phyloP scores from a whole-genome alignment of 192 early-diverging fungal species.

The Anaeromyces robustus region DNA sequence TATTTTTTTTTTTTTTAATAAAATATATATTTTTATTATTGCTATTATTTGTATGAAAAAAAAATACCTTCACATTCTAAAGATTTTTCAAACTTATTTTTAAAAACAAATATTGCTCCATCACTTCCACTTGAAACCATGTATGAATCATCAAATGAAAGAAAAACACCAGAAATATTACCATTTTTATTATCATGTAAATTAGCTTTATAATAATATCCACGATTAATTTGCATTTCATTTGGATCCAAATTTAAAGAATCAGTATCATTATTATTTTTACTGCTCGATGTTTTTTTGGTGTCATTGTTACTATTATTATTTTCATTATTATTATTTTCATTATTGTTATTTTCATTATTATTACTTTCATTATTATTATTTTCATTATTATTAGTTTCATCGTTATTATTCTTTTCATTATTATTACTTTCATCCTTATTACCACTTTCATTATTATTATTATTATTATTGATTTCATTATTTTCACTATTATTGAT shows the following conservation, averaged over 20 bases:
- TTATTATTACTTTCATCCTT: too few species aligned
- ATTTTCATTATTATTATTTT: neutral
- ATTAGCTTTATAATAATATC: conserved; percentile 35
- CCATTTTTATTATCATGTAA: conserved; percentile 26
- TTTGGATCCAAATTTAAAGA: neutral
- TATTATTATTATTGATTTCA: too few species aligned
- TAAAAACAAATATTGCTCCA: conserved; percentile 34
- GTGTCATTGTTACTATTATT: neutral
- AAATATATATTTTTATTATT: too few species aligned
- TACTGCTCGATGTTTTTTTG: neutral
- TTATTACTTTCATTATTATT: neutral
- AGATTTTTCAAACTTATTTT: neutral
- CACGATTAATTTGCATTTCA: conserved; percentile 4
- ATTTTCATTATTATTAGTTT: neutral
- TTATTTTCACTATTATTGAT: too few species aligned
- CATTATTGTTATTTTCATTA: neutral
- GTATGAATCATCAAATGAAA: conserved; percentile 37
- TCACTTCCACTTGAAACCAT: conserved; percentile 22
- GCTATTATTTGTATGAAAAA: too few species aligned
- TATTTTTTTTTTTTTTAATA: too few species aligned
- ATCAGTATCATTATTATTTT: neutral
- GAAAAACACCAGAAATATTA: conserved; percentile 12
- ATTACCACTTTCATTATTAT: too few species aligned
- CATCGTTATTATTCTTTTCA: neutral
- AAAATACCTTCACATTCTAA: neutral